A percentile compares a stretch with the other conserved stretches of the same genome.
phyloP scores from a whole-genome alignment of 1,139 yeast genomes.

The Arxiozyma bovina region DNA sequence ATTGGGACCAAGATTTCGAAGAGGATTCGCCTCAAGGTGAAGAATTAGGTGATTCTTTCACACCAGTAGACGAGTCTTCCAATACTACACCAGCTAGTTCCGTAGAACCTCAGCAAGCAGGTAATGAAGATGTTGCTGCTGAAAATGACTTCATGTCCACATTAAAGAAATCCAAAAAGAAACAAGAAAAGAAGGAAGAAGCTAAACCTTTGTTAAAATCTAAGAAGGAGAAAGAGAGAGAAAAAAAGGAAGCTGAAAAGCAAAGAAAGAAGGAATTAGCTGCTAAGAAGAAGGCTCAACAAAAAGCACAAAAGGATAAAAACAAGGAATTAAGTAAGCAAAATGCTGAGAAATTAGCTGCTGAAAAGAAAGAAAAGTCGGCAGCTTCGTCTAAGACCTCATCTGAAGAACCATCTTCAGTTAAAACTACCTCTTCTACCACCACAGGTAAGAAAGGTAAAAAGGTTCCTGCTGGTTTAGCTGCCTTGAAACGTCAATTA shows the following conservation, averaged over 20 bases:
- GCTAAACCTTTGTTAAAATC: conserved; percentile 71
- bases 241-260: conserved; percentile 95
- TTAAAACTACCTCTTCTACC: conserved; percentile 20
- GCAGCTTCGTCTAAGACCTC: background rate
- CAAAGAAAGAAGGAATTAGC: conserved; percentile 88
- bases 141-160: conserved; percentile 70
- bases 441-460: conserved; percentile 44
- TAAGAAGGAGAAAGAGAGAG: conserved; percentile 94
- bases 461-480: conserved; percentile 70
- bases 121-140: conserved; percentile 25
- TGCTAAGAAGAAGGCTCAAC: conserved; percentile 71
- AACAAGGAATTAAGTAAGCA: conserved; percentile 40
- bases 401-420: conserved; percentile 4
- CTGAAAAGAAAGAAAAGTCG: conserved; percentile 29
- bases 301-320: conserved; percentile 58
- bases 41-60: conserved; percentile 36
- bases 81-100: conserved; percentile 28
- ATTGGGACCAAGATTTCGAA: conserved; percentile 76
- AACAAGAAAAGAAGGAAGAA: conserved; percentile 48
- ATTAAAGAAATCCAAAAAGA: conserved; percentile 67
- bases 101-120: conserved; percentile 18
- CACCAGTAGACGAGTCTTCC: conserved; percentile 9
- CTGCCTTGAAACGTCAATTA: conserved; percentile 74
- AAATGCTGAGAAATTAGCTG: conserved; percentile 39
- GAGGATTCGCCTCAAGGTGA: conserved; percentile 49